Conservation (phyloP, 1,139 yeast species). For the Entelexis paramagnoliae region DNA sequence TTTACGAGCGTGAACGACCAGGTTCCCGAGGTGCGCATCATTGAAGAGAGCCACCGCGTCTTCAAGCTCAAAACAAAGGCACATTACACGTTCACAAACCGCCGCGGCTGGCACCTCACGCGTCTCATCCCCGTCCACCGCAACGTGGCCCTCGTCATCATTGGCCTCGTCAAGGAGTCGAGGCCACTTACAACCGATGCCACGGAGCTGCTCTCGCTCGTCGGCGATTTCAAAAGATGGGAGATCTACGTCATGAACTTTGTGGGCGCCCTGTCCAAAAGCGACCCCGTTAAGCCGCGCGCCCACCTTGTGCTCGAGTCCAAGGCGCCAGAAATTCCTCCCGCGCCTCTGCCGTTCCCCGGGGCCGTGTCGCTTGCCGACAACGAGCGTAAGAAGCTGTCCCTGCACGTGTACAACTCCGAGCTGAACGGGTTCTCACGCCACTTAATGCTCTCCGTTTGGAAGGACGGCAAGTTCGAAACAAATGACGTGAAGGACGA, state of each 20-base stretch:
- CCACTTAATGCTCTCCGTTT: background rate
- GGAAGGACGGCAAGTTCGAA: conserved; percentile 9
- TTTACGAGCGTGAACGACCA: conserved; percentile 8
- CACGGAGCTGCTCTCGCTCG: background rate
- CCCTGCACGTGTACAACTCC: conserved; percentile 7
- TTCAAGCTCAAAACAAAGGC: conserved; percentile 14
- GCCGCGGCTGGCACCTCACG: conserved; percentile 9
- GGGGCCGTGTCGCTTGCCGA: conserved; percentile 1
- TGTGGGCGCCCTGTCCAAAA: conserved; percentile 15
- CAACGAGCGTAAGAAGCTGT: background rate
- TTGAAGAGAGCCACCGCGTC: conserved; percentile 18
- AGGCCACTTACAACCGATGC: background rate
- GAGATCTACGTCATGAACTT: conserved; percentile 13
- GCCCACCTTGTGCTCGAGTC: conserved; percentile 12
- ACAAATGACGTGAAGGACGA: background rate
- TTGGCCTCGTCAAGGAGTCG: background rate
- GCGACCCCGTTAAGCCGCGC: conserved; percentile 10
- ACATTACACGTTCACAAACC: conserved; percentile 2
- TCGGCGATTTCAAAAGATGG: conserved; percentile 9
- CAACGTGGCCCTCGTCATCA: conserved; percentile 7
- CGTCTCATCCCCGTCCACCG: conserved; percentile 9
- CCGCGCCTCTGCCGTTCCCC: conserved; percentile 7
- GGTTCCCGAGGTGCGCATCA: conserved; percentile 13
- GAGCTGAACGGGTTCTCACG: background rate
- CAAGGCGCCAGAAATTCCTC: conserved; percentile 11